Evolutionary conservation across 2,329 filamentous ascomycete species (phyloP).

Genomic region (Furcasterigmium sp.): DNA sequence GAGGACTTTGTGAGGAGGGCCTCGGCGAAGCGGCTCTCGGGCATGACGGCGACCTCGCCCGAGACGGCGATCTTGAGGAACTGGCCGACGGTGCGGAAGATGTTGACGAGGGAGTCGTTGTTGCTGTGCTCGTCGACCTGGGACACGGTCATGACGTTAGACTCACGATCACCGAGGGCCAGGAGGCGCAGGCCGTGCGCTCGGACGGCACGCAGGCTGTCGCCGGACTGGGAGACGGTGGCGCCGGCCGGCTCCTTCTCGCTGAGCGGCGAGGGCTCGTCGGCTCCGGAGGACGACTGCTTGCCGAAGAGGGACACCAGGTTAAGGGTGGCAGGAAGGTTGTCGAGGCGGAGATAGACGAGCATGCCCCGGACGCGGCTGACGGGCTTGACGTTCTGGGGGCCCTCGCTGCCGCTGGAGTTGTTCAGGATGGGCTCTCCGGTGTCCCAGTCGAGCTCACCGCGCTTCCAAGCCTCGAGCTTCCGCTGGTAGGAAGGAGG

Average conservation of each 20-base stretch:
- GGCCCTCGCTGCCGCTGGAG: conserved; percentile 13
- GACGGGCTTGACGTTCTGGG: conserved; percentile 20
- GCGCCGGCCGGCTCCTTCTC: conserved; percentile 26
- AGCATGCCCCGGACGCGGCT: conserved; percentile 59
- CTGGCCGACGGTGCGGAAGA: conserved; percentile 82
- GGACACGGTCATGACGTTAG: conserved; percentile 90
- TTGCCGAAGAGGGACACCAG: conserved; percentile 69
- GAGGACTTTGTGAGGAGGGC: conserved; percentile 66
- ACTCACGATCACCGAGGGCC: conserved; percentile 86
- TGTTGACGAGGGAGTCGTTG: conserved; percentile 82
- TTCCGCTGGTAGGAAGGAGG: conserved; percentile 44
- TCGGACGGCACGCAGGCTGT: conserved; percentile 44
- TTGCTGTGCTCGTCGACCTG: conserved; percentile 69
- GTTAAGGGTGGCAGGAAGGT: conserved; percentile 74
- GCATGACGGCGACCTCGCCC: conserved; percentile 74
- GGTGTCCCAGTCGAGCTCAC: conserved; percentile 71
- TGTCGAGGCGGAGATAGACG: conserved; percentile 80
- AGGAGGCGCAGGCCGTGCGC: conserved; percentile 82
- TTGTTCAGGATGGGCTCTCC: conserved; percentile 1
- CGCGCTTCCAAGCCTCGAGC: conserved; percentile 48
- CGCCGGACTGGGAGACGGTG: conserved; percentile 17
- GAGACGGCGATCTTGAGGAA: conserved; percentile 79
- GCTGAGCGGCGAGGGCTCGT: not conserved
- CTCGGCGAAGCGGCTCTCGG: conserved; percentile 72
- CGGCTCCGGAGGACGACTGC: not conserved